Conservation (phyloP, 805 yeast species). For the Pichia phayaonensis region DNA sequence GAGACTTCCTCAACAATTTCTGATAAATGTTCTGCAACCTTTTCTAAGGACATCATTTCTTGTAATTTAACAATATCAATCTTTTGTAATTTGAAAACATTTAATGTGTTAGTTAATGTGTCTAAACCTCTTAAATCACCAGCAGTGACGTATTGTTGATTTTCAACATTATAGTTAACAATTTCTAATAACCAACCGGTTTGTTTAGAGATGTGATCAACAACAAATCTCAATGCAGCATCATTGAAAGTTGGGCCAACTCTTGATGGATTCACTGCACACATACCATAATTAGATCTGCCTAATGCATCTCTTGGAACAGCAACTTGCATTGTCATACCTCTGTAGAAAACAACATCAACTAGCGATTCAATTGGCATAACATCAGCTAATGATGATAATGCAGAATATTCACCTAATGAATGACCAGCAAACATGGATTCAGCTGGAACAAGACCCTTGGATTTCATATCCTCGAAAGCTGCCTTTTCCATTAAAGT, state of each 20-base stretch:
- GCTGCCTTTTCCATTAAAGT: conserved; percentile 99
- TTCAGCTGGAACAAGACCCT: conserved; percentile 91
- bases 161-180: conserved; percentile 96
- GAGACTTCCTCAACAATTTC: conserved; percentile 86
- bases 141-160: conserved; percentile 97
- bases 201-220: conserved; percentile 73
- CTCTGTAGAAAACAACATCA: conserved; percentile 98
- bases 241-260: conserved; percentile 83
- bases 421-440: conserved; percentile 99
- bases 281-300: conserved; percentile 98
- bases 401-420: conserved; percentile 96
- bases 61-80: conserved; percentile 85
- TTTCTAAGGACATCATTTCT: conserved; percentile 73
- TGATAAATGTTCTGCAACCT: conserved; percentile 79
- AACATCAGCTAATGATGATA: conserved; percentile 94
- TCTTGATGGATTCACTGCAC: conserved; percentile 96
- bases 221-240: conserved; percentile 90
- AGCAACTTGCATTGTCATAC: conserved; percentile 99
- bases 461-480: conserved; percentile 92
- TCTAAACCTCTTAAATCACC: conserved; percentile 97
- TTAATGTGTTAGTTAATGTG: conserved; percentile 85
- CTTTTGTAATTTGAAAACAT: conserved; percentile 89
- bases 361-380: conserved; percentile 97
- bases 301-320: conserved; percentile 95
- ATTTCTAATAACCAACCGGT: conserved; percentile 95